phyloP scores from a whole-genome alignment of 257 asterid species.

The Petrea volubilis region DNA sequence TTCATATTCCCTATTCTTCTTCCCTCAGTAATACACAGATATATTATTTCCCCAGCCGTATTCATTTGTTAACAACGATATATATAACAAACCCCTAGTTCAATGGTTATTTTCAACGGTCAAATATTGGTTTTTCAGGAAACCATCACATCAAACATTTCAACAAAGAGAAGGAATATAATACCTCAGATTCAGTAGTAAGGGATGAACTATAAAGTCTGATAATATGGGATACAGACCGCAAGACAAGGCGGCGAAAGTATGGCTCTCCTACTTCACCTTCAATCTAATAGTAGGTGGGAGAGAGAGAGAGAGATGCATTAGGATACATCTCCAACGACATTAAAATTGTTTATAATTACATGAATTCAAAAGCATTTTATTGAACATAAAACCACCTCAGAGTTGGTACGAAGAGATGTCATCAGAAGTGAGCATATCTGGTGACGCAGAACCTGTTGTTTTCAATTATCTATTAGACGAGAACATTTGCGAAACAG shows the following conservation, averaged over 20 bases:
- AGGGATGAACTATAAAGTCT: constrained; percentile 94
- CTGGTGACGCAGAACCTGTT: constrained; percentile 84
- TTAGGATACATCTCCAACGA: constrained; percentile 6
- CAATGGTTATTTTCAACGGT: constrained; percentile 7
- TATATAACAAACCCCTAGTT: constrained; percentile 1
- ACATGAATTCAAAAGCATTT: constrained; percentile 12
- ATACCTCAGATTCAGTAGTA: constrained; percentile 93
- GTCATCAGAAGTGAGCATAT: constrained; percentile 98
- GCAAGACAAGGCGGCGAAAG: constrained; percentile 91
- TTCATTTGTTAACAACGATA: constrained; percentile 8
- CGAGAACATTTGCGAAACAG: constrained; percentile 21
- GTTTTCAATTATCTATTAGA: constrained; percentile 37
- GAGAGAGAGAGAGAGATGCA: constrained; percentile 4
- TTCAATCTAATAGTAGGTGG: constrained; percentile 60
- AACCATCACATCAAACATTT: neutral
- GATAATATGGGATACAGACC: constrained; percentile 93
- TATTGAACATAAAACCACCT: constrained; percentile 51
- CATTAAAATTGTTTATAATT: constrained; percentile 11
- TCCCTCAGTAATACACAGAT: neutral
- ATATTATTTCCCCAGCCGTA: neutral
- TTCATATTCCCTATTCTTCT: neutral
- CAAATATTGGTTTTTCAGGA: neutral
- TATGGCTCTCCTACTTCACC: constrained; percentile 98
- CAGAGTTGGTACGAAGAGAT: constrained; percentile 93
- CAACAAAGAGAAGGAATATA: constrained; percentile 6